These are phyloP conservation scores for Hemileccinum impolitum DNA, from an alignment of 768 basidiomycete species.

Conservation along the genomic window DNA sequence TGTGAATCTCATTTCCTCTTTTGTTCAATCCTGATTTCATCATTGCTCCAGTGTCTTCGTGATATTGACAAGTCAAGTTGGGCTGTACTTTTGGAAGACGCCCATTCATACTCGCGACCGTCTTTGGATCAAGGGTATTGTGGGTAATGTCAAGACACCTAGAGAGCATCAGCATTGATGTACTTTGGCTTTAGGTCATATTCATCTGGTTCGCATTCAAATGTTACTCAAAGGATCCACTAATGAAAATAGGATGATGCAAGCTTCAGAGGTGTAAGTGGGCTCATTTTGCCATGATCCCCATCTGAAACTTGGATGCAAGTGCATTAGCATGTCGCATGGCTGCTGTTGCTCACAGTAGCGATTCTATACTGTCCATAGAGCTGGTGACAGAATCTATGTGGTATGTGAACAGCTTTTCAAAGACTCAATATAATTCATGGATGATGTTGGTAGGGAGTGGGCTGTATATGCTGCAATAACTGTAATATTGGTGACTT, in stretches of 20 bases:
- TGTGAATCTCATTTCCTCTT: conserved; percentile 5
- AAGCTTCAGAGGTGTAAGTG: conserved; percentile 18
- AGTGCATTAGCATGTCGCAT: conserved; percentile 14
- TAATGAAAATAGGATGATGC: conserved; percentile 16
- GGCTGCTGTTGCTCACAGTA: conserved; percentile 4
- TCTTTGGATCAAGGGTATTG: conserved; percentile 21
- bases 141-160: conserved; percentile 1
- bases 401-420: conserved; percentile 5
- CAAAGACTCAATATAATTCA: background rate
- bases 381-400: background rate
- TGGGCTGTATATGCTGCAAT: conserved; percentile 9
- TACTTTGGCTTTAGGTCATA: conserved; percentile 10
- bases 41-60: conserved; percentile 11
- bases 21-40: background rate
- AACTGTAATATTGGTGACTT: conserved; percentile 12
- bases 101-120: conserved; percentile 14
- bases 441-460: conserved; percentile 7
- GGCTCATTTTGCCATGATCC: too few species aligned
- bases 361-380: background rate
- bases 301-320: background rate
- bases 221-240: background rate
- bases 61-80: conserved; percentile 23
- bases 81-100: conserved; percentile 20
- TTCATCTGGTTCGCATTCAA: conserved; percentile 19
- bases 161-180: background rate